Evolutionary conservation across 1,284 basidiomycete species (phyloP), one percentile per base, ranked within the genome.

Genomic region (Exobasidium rhododendri): DNA sequence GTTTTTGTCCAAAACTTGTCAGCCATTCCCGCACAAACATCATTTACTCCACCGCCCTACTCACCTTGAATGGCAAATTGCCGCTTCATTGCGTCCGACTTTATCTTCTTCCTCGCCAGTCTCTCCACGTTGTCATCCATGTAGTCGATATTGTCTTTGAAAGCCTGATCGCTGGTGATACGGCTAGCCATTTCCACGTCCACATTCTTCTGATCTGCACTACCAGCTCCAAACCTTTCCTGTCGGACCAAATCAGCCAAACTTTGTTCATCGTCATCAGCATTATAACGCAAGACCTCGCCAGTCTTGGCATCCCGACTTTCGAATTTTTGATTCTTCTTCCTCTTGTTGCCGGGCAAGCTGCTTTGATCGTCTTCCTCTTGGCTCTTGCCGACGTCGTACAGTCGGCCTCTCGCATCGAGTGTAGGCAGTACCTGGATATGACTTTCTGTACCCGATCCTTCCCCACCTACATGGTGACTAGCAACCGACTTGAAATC

Each of bases 101-200:
- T 90, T 90, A 96, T 93, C 82, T 94, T 94, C 79, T 91, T 88
- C 64, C 92, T 84, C 31, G 91, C 92, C 0, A 98, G 85, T 68
- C 87, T 88, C 73, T 96, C 93, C 0, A 92, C 92, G 78, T 97
- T 94, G 66, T 97, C 94, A 70, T 99, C 96, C 69, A 97, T 89
- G 73, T 97, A 97, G 7, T 97, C 94, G 24, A 93, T 82, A 14
- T 70, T 60, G 11, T 46, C 35, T 82, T 91, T 82, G 79, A 92
- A 98, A 67, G 88, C 88, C 2, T 86, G 87, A 80, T 98, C 94
- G 2, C 86, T 85, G 81, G 90, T 87, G 64, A 98, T 92, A 14
- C 90, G 89, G 50, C 85, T 82, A 0, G 94, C 94, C 71, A 97
- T 87, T 79, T 94, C 89, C 20, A 87, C 87, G 77, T 99, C 94